phyloP scores from a whole-genome alignment of 345 rosid genomes.

The Physaria fendleri region DNA sequence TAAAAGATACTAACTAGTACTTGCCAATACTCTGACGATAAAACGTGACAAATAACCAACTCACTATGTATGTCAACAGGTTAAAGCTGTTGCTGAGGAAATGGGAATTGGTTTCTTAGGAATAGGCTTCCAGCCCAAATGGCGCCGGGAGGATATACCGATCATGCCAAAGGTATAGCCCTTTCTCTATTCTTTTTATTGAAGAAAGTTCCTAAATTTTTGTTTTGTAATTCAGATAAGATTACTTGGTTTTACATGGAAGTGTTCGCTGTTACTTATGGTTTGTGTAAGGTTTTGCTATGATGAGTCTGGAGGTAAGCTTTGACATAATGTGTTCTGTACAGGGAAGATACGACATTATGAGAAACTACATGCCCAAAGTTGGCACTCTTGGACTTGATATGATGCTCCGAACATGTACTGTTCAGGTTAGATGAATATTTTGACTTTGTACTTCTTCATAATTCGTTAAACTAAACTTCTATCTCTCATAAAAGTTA shows the following conservation, averaged over 20 bases:
- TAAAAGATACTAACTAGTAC: neutral
- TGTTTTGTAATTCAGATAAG: neutral
- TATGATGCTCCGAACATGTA: slow-evolving; percentile 97
- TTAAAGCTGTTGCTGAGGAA: slow-evolving; percentile 97
- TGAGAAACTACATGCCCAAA: slow-evolving; percentile 98
- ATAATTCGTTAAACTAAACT: neutral
- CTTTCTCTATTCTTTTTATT: neutral
- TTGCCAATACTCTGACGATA: neutral
- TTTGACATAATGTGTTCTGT: slow-evolving; percentile 28
- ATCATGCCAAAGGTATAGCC: slow-evolving; percentile 90
- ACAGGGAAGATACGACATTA: slow-evolving; percentile 97
- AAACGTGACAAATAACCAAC: neutral
- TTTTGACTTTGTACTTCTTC: neutral
- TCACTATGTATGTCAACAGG: slow-evolving; percentile 38
- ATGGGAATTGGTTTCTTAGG: slow-evolving; percentile 99
- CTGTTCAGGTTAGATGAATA: slow-evolving; percentile 77
- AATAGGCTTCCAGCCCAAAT: slow-evolving; percentile 96
- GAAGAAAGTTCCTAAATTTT: neutral
- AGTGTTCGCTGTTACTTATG: neutral
- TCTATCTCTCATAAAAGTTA: neutral
- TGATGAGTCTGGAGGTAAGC: neutral
- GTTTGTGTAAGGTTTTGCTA: neutral
- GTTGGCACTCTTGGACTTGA: slow-evolving; percentile 94
- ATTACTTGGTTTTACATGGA: neutral
- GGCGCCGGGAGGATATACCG: slow-evolving; percentile 81